phyloP scores from a whole-genome alignment of 345 rosid genomes.

The Aurinia saxatilis region DNA sequence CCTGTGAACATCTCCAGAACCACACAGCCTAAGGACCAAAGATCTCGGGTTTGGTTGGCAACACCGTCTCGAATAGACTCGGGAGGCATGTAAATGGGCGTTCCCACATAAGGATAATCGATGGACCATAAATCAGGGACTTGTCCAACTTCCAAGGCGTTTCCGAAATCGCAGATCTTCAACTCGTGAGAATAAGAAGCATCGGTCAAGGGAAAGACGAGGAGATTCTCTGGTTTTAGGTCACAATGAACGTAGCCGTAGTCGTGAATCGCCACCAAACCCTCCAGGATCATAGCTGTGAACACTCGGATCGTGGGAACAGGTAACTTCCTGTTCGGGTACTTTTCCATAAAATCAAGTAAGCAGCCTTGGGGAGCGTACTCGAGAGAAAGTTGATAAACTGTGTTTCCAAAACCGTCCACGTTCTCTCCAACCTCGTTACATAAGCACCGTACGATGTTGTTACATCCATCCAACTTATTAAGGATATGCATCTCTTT shows the following conservation, averaged over 20 bases:
- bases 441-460: no score
- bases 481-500: no score
- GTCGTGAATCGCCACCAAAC: slow-evolving; percentile 23
- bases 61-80: slow-evolving; percentile 21
- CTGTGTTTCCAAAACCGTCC: slow-evolving; percentile 24
- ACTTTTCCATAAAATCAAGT: slow-evolving; percentile 7
- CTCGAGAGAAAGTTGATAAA: slow-evolving; percentile 31
- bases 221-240: slow-evolving; percentile 33
- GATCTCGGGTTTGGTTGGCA: slow-evolving; percentile 29
- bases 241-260: slow-evolving; percentile 35
- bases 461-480: no score
- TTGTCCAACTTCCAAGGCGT: slow-evolving; percentile 14
- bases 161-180: slow-evolving; percentile 33
- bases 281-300: slow-evolving; percentile 26
- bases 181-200: background rate
- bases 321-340: slow-evolving; percentile 11
- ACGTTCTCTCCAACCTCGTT: no score
- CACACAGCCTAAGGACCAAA: slow-evolving; percentile 38
- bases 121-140: background rate
- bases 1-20: slow-evolving; percentile 35
- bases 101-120: slow-evolving; percentile 22
- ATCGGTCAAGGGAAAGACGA: slow-evolving; percentile 5
- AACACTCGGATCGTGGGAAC: slow-evolving; percentile 24
- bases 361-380: slow-evolving; percentile 37
- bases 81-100: slow-evolving; percentile 34